These are phyloP conservation scores for Aspergillus versicolor DNA, from an alignment of 2,329 filamentous ascomycete genomes.

Conservation along the genomic window DNA sequence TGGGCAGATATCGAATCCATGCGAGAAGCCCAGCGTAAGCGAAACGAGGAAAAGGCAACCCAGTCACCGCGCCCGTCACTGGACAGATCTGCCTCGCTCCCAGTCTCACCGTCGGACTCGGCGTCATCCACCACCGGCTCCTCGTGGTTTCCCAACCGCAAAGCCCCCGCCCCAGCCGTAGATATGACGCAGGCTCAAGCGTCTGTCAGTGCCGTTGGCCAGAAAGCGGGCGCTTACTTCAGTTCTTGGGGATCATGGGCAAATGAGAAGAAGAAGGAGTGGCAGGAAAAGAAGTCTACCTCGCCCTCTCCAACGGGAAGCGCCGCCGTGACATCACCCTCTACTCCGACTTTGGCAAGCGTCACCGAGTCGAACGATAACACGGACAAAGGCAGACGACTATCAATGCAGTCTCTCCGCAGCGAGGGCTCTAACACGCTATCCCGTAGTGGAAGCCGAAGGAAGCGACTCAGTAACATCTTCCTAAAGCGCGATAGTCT, in stretches of 20 bases:
- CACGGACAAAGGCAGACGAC: slow-evolving; percentile 30
- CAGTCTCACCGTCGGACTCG: slow-evolving; percentile 26
- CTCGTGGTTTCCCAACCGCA: slow-evolving; percentile 32
- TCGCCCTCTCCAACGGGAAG: slow-evolving; percentile 27
- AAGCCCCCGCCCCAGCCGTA: slow-evolving; percentile 36
- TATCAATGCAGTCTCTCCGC: slow-evolving; percentile 26
- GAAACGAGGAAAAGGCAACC: slow-evolving; percentile 35
- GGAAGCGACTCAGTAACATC: slow-evolving; percentile 40
- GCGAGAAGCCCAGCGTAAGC: slow-evolving; percentile 68
- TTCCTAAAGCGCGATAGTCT: slow-evolving; percentile 34
- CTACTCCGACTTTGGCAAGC: slow-evolving; percentile 23
- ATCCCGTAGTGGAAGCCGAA: slow-evolving; percentile 32
- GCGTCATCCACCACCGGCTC: slow-evolving; percentile 17
- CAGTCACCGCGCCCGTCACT: slow-evolving; percentile 32
- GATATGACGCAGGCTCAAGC: slow-evolving; percentile 57
- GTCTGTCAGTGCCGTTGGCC: slow-evolving; percentile 53
- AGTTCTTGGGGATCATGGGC: slow-evolving; percentile 65
- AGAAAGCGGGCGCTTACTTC: slow-evolving; percentile 61
- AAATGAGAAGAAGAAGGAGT: slow-evolving; percentile 47
- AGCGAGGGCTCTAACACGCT: slow-evolving; percentile 30
- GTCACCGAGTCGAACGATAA: slow-evolving; percentile 28
- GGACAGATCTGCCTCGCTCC: slow-evolving; percentile 27
- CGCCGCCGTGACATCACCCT: slow-evolving; percentile 15
- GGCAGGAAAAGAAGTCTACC: slow-evolving; percentile 40
- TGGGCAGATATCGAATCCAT: slow-evolving; percentile 87